Conservation (phyloP, 2,329 filamentous ascomycete genomes). For the Paecilomyces dactylethromorphus region DNA sequence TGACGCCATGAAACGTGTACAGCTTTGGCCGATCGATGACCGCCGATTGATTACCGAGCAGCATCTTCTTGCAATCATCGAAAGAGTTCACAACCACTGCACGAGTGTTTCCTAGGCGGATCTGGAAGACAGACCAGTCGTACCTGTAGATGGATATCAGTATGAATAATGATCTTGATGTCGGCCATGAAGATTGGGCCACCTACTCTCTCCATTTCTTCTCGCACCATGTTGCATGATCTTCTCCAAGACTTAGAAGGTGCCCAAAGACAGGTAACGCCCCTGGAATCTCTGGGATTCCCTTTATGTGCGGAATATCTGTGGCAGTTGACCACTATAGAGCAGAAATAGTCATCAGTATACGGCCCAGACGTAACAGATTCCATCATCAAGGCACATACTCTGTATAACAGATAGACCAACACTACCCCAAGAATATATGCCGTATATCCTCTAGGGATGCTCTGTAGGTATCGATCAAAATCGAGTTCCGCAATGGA, state of each 20-base stretch:
- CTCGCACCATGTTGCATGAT: slow-evolving; percentile 47
- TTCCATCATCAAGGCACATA: neutral
- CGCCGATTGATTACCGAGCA: slow-evolving; percentile 65
- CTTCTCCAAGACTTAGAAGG: slow-evolving; percentile 48
- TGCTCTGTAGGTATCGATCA: neutral
- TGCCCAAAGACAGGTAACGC: slow-evolving; percentile 52
- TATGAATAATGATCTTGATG: neutral
- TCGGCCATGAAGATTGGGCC: neutral
- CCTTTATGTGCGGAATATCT: slow-evolving; percentile 50
- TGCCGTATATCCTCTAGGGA: neutral
- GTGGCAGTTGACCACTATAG: slow-evolving; percentile 22
- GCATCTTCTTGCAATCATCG: slow-evolving; percentile 59
- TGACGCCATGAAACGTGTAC: slow-evolving; percentile 69
- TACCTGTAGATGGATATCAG: neutral
- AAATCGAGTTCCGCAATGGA: neutral
- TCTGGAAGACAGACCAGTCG: slow-evolving; percentile 48
- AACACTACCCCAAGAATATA: neutral
- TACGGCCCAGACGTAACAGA: neutral
- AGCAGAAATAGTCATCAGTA: neutral
- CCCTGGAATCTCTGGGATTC: slow-evolving; percentile 51
- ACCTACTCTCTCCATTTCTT: slow-evolving; percentile 48
- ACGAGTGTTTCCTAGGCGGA: slow-evolving; percentile 37
- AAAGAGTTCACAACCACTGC: slow-evolving; percentile 70
- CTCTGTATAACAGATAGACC: neutral
- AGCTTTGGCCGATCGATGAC: slow-evolving; percentile 66